Base-by-base conservation (phyloP, 306 rosid genomes). In the Quercus dentata region DNA sequence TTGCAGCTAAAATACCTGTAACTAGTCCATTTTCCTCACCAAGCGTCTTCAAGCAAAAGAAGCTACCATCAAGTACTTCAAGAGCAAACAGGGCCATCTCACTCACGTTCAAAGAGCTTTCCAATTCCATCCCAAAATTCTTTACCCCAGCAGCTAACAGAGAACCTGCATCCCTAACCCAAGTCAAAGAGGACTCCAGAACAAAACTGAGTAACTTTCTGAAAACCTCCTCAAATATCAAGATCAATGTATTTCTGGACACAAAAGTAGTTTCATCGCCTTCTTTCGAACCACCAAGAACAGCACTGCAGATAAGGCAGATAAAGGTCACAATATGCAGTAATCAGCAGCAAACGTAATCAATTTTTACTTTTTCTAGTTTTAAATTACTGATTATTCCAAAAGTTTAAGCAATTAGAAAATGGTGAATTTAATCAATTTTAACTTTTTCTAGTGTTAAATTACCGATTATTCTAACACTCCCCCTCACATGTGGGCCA, bases 221-320 rank as follows among this genome's bases (percentile, higher is more conserved):
- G 73, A 90, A 86, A 80, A 90, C 79, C 76, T 91, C 96, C 77
- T 92, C 82, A 76, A 87, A 89, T 64, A 95, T 83, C 76, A 88
- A 78, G 67, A 81, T 83, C 87, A 88, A 69, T 57, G 93, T 75
- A 79, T 88, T 80, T 69, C 87, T 88, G 21, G 99, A 91, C 74
- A 91, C 88, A 78, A 95, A 88, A 76, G 91, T 78, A 33, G 78
- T 73, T 74, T 84, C 83, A 63, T 80, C 80, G 41, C 77, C 88
- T 78, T 92, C 91, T 38, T 88, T 70, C 59, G 80, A 86, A 78
- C 97, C 94, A 83, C 98, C 97, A 76, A 92, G 86, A 89, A 89
- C 88, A 84, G 99, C 80, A 83, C 99, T 95, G 96, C 88, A 84
- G 73, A 61, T 33, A 71, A 74, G 84, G 73, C 10, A 85, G 64